Evolutionary conservation across 306 rosid genomes (phyloP).

Genomic region (Medicago arabica): DNA sequence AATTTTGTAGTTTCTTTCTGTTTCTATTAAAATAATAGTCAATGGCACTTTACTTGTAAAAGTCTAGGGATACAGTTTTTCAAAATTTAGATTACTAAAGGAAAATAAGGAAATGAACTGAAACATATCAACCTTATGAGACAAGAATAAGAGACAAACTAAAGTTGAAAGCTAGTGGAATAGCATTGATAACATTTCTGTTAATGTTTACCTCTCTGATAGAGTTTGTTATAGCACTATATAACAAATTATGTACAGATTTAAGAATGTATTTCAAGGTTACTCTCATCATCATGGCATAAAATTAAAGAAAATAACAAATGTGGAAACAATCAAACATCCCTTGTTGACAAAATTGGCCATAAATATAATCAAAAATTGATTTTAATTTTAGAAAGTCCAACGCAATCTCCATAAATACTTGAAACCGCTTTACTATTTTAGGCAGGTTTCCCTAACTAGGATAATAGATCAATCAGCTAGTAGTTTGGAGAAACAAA

Average conservation of each 20-base stretch:
- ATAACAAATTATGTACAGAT: not conserved
- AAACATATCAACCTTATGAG: not conserved
- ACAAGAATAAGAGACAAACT: not conserved
- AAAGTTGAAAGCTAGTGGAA: not conserved
- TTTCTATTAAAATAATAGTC: slow-evolving; percentile 26
- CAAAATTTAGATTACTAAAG: too few relatives aligned
- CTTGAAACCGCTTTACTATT: not conserved
- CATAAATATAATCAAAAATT: not conserved
- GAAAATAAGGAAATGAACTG: too few relatives aligned
- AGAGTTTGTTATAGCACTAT: too few relatives aligned
- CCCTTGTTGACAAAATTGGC: not conserved
- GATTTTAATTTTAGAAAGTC: too few relatives aligned
- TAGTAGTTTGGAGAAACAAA: too few relatives aligned
- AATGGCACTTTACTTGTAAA: not conserved
- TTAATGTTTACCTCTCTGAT: too few relatives aligned
- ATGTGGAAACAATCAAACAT: not conserved
- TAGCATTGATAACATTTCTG: too few relatives aligned
- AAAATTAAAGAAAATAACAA: not conserved
- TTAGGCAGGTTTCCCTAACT: not conserved
- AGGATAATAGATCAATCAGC: not conserved
- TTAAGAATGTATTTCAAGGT: not conserved
- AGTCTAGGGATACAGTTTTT: not conserved
- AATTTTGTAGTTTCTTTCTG: not conserved
- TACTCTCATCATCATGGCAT: not conserved
- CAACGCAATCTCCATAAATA: not conserved